Base-by-base conservation (phyloP, 2,329 filamentous ascomycete species). In the Ophiocordyceps polyrhachis-furcata region DNA sequence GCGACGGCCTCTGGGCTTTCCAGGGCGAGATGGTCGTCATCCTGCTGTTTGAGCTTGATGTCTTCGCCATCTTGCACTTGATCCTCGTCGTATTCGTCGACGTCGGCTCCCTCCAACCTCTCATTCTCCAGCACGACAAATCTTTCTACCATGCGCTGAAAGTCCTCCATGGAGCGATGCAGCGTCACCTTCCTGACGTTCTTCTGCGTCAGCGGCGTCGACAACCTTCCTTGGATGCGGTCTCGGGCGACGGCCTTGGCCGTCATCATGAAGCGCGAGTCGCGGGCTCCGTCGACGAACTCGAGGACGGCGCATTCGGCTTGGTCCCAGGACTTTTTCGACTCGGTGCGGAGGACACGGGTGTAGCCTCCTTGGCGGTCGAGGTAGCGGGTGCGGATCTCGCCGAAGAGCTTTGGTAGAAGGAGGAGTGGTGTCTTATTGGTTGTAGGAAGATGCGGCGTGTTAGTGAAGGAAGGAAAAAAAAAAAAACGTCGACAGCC, bases 201-300 rank as follows among this genome's bases (percentile, higher is more conserved):
- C 57, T 74, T 70, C 46, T 69, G 66, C 31, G 89, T 95, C 53
- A 91, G 67, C 29, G 83, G 72, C 52, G 77, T 82, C 54, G 83
- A 65, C 2, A 66, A 59, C 44, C 74, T 69, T 37, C 76, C 71
- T 14, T 76, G 60, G 42, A 61, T 56, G 46, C 69, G 63, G 56
- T 78, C 72, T 21, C 78, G 71, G 40, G 84, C 85, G 7, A 96
- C 71, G 0, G 85, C 80, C 53, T 82, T 83, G 23, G 91, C 91
- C 3, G 88, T 94, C 74, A 96, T 79, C 55, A 86, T 85, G 65
- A 95, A 95, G 31, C 88, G 83, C 69, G 94, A 84, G 63, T 98
- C 91, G 60, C 81, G 83, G 31, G 87, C 86, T 32, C 89, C 88
- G 63, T 98, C 91, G 49, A 98, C 88, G 29, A 98, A 75, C 65